phyloP scores from a whole-genome alignment of 371 early-diverging fungal species.

The Mortierella sp. region DNA sequence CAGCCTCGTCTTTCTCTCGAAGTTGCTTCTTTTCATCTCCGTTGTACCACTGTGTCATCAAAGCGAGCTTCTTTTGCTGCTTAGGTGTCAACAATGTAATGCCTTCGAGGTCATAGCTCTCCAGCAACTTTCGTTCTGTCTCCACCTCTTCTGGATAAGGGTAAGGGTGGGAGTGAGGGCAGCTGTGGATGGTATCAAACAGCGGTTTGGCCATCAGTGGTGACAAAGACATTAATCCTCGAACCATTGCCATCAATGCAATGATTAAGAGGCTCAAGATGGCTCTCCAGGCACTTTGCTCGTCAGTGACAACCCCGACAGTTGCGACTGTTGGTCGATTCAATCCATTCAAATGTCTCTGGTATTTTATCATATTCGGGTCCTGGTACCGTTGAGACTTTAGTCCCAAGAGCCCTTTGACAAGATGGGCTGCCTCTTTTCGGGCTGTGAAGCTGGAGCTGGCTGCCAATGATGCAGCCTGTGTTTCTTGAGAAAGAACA shows the following conservation, averaged over 20 bases:
- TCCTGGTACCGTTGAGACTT: constrained; percentile 40
- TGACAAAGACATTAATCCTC: constrained; percentile 41
- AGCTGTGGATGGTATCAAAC: constrained; percentile 52
- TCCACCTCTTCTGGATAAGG: constrained; percentile 49
- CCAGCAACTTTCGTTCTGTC: constrained; percentile 21
- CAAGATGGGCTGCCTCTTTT: constrained; percentile 27
- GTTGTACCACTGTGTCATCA: neutral
- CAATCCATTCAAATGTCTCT: constrained; percentile 19
- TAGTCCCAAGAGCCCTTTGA: constrained; percentile 46
- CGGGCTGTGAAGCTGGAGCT: constrained; percentile 17
- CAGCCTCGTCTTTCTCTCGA: constrained; percentile 6
- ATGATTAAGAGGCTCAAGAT: constrained; percentile 25
- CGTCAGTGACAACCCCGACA: constrained; percentile 40
- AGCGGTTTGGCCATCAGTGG: constrained; percentile 33
- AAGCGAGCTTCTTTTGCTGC: neutral
- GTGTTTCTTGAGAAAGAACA: constrained; percentile 11
- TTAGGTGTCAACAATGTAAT: neutral
- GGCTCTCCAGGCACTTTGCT: constrained; percentile 22
- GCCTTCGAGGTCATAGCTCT: constrained; percentile 3
- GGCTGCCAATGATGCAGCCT: neutral
- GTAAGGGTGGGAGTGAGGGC: constrained; percentile 49
- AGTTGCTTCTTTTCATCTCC: constrained; percentile 10
- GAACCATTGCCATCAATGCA: constrained; percentile 39
- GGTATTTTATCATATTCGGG: constrained; percentile 9
- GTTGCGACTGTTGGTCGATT: constrained; percentile 39